Base-by-base conservation (phyloP, 1,139 yeast genomes). In the Kodamaea derodonti region DNA sequence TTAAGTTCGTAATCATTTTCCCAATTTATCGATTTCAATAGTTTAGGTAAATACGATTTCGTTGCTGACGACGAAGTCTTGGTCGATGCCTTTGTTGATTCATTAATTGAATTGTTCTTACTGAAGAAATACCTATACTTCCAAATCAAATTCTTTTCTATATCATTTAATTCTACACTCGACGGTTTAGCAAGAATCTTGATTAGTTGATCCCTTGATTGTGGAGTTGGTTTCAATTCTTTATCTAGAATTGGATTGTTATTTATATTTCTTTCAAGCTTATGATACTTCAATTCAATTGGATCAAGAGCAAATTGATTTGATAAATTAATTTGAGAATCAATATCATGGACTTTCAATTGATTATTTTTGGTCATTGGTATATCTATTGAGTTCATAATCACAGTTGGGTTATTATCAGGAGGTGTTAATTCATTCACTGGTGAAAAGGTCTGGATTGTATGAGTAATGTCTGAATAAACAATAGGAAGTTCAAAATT, bases 131-230 rank as follows among this genome's bases (percentile, higher is more conserved):
- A 92, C 35, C 98, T 65, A 57, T 84, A 92, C 57, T 85, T 85
- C 97, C 97, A 92, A 13, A 94, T 72, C 48, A 88, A 61, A 45
- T 88, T 88, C 63, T 85, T 88, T 46, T 92, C 97, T 51, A 84
- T 80, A 35, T 84, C 90, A 5, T 81, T 73, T 31, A 92, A 65
- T 47, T 81, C 87, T 33, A 85, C 82, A 29, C 87, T 92, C 2
- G 96, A 88, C 1, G 97, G 92, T 47, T 81, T 86, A 24, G 71
- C 68, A 34, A 90, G 65, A 4, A 90, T 84, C 35, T 61, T 69
- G 40, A 78, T 67, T 35, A 92, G 66, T 45, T 84, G 84, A 45
- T 84, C 92, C 45, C 97, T 69, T 27, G 83, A 69, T 48, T 81
- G 84, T 2, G 96, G 84, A 14, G 94, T 83, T 1, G 98, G 98